phyloP scores from a whole-genome alignment of 2,329 filamentous ascomycete species.

The Fusarium acutatum region DNA sequence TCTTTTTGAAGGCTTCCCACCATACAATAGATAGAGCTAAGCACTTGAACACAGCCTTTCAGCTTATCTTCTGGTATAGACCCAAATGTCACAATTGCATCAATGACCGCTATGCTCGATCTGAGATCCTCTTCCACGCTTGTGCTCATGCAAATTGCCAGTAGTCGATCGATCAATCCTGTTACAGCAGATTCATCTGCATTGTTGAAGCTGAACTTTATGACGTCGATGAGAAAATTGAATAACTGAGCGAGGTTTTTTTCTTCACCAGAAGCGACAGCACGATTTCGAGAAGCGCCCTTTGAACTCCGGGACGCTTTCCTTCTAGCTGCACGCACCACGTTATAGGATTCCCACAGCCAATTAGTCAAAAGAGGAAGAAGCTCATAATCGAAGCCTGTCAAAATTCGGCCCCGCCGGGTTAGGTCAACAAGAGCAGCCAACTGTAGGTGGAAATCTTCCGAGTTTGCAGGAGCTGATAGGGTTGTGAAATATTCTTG shows the following conservation, averaged over 20 bases:
- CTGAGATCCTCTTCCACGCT: slow-evolving; percentile 70
- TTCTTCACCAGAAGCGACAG: slow-evolving; percentile 60
- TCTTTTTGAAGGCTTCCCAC: slow-evolving; percentile 68
- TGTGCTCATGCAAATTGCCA: slow-evolving; percentile 75
- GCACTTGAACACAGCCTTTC: slow-evolving; percentile 71
- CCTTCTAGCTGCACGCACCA: slow-evolving; percentile 61
- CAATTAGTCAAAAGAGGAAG: slow-evolving; percentile 69
- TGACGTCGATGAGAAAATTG: slow-evolving; percentile 70
- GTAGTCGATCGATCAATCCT: slow-evolving; percentile 67
- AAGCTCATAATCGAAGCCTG: slow-evolving; percentile 74
- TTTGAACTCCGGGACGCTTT: slow-evolving; percentile 51
- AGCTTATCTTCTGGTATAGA: slow-evolving; percentile 71
- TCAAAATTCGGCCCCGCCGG: slow-evolving; percentile 67
- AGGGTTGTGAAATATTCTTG: slow-evolving; percentile 72
- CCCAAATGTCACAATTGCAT: slow-evolving; percentile 76
- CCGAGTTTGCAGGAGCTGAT: slow-evolving; percentile 61
- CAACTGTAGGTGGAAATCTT: slow-evolving; percentile 74
- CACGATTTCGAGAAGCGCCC: slow-evolving; percentile 48
- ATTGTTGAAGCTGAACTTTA: slow-evolving; percentile 79
- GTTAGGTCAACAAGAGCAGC: slow-evolving; percentile 69
- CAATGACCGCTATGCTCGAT: slow-evolving; percentile 73
- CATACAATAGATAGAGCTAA: slow-evolving; percentile 76
- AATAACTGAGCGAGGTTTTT: slow-evolving; percentile 72
- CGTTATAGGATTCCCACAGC: slow-evolving; percentile 65
- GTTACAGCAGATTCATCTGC: slow-evolving; percentile 70